Base-by-base conservation (phyloP, 345 rosid species). In the Euclidium syriacum region DNA sequence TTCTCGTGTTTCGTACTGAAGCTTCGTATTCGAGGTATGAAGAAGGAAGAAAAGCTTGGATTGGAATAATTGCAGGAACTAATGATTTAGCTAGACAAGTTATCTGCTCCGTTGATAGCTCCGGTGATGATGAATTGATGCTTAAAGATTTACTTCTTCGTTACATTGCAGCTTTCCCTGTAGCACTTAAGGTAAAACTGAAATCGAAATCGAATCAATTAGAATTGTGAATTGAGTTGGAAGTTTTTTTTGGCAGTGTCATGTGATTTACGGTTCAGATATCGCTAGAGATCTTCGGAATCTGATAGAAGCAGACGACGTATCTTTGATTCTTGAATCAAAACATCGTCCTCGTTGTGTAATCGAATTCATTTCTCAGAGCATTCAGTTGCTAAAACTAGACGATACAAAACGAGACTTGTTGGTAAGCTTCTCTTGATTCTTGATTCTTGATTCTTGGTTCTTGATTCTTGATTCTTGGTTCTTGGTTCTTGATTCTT, bases 1-100 rank as follows among this genome's bases (percentile, higher is more conserved):
- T 91, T 70, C 66, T 91, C 46, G 98, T 88, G 61, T 91, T 91
- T 46, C 70, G 98, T 59, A 91, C 95, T 7, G 96, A 91, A 74
- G 96, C 98, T 15, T 86, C 96, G 23, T 91, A 88, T 76, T 88
- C 98, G 2, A 77, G 98, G 80, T 88, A 66, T 30, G 92, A 79
- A 71, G 87, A 85, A 68, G 98, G 98, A 23, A 81, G 77, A 54
- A 83, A 81, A 54, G 86, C 92, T 17, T 91, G 96, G 98, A 83
- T 84, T 53, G 80, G 79, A 77, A 77, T 91, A 5, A 66, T 91
- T 58, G 78, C 88, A 3, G 85, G 83, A 52, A 70, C 88, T 5
- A 73, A 82, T 78, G 98, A 88, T 73, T 80, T 91, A 24, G 88
- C 88, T 0, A 69, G 86, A 27, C 84, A 79, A 74, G 79, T 88